phyloP scores from a whole-genome alignment of 352 stramenopile genomes.

The Pseudoperonospora humuli region DNA sequence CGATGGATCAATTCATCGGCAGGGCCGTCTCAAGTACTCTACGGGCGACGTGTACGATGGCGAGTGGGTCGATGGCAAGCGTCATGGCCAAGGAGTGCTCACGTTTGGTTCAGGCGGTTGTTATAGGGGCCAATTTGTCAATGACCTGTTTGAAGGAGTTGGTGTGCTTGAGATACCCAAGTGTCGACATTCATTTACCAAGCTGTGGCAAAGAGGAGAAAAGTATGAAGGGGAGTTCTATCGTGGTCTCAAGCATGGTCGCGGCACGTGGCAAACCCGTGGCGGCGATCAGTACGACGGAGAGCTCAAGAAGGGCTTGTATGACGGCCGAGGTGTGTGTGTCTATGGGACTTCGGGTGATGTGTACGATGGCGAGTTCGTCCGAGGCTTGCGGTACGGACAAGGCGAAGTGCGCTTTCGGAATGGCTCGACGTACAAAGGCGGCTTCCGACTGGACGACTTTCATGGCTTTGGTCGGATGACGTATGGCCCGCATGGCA shows the following conservation, averaged over 20 bases:
- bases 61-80: constrained; percentile 79
- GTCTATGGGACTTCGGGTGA: constrained; percentile 47
- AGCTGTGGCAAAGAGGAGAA: too few relatives aligned
- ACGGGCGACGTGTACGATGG: constrained; percentile 79
- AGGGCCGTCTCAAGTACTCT: constrained; percentile 54
- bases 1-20: constrained; percentile 70
- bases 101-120: constrained; percentile 32
- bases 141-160: constrained; percentile 48
- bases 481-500: too few relatives aligned
- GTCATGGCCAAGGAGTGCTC: constrained; percentile 50
- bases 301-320: constrained; percentile 39
- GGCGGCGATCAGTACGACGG: constrained; percentile 50
- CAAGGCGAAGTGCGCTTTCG: constrained; percentile 35
- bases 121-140: constrained; percentile 49
- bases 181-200: too few relatives aligned
- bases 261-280: constrained; percentile 30
- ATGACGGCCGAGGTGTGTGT: constrained; percentile 46
- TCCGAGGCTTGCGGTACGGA: constrained; percentile 50
- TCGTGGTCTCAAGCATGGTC: constrained; percentile 44
- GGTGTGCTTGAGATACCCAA: too few relatives aligned
- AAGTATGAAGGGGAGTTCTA: constrained; percentile 63
- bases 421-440: constrained; percentile 49
- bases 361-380: constrained; percentile 65
- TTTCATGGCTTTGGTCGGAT: constrained; percentile 63
- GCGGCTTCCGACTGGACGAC: constrained; percentile 36